phyloP scores from a whole-genome alignment of 1,284 basidiomycete genomes.

The Amylostereum areolatum region DNA sequence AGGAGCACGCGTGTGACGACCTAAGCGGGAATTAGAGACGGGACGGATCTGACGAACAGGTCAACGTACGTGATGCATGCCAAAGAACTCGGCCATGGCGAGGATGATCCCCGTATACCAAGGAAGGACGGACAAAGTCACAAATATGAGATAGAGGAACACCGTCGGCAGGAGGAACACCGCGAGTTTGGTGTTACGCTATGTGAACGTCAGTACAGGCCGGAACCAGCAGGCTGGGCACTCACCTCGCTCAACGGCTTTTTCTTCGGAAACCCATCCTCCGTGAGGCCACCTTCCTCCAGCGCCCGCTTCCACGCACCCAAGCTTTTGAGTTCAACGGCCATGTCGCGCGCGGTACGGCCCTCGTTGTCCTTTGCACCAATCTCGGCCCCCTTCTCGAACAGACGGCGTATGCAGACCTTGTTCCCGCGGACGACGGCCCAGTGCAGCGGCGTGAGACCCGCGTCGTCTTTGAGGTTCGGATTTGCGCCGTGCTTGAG shows the following conservation, averaged over 20 bases:
- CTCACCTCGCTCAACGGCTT: slow-evolving; percentile 67
- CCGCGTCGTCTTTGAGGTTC: slow-evolving; percentile 71
- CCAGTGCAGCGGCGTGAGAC: slow-evolving; percentile 94
- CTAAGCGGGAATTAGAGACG: slow-evolving; percentile 30
- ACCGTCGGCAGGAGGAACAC: slow-evolving; percentile 79
- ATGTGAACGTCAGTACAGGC: slow-evolving; percentile 6
- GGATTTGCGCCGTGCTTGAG: slow-evolving; percentile 85
- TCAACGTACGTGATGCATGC: slow-evolving; percentile 81
- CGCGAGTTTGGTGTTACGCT: slow-evolving; percentile 78
- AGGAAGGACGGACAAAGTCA: slow-evolving; percentile 75
- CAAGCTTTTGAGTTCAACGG: slow-evolving; percentile 85
- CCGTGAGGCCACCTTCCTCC: slow-evolving; percentile 78
- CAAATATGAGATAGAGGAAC: slow-evolving; percentile 80
- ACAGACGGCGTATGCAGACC: slow-evolving; percentile 76
- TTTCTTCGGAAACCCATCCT: slow-evolving; percentile 65
- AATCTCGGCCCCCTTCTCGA: slow-evolving; percentile 84
- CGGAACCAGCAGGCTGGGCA: neutral
- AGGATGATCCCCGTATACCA: slow-evolving; percentile 88
- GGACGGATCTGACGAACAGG: slow-evolving; percentile 8
- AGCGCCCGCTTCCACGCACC: slow-evolving; percentile 86
- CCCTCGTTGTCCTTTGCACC: slow-evolving; percentile 79
- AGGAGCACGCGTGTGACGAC: slow-evolving; percentile 80
- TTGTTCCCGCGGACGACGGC: slow-evolving; percentile 95
- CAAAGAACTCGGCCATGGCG: slow-evolving; percentile 81
- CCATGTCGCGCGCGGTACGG: slow-evolving; percentile 92